Base-by-base conservation (phyloP, 495 filamentous ascomycete genomes). In the Podospora anserina region DNA sequence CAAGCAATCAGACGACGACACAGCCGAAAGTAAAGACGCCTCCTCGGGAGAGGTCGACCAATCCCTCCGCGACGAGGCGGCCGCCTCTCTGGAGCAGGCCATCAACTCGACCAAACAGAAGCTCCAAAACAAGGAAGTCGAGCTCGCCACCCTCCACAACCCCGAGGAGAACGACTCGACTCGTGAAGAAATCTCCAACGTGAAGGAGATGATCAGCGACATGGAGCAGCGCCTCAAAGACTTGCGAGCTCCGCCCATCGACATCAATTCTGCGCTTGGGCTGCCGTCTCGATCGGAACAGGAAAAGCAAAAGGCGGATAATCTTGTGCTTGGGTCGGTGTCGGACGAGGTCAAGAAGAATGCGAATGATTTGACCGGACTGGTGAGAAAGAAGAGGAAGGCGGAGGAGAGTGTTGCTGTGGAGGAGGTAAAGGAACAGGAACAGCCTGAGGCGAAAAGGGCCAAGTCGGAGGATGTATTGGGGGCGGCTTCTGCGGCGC, bases 181-280 rank as follows among this genome's bases (percentile, higher is more conserved):
- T 28, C 86, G 88, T 69, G 83, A 83, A 55, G 87, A 87, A 68
- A 92, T 97, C 72, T 80, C 84, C 13, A 93, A 97, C 68, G 90
- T 94, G 34, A 94, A 91, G 78, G 93, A 96, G 53, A 89, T 97
- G 65, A 84, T 96, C 53, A 85, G 83, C 55, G 93, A 97, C 72
- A 94, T 97, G 92, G 89, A 96, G 81, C 66, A 69, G 73, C 75
- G 70, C 64, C 87, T 97, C 60, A 72, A 84, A 63, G 94, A 98
- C 64, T 87, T 97, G 5, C 88, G 83, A 26, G 89, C 88, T 64
- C 87, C 91, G 2, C 88, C 89, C 4, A 83, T 89, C 64, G 89
- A 91, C 61, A 79, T 90, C 64, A 84, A 85, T 61, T 79, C 83
- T 13, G 81, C 84, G 4, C 74, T 85, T n/a, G 82, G 79, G 7